Evolutionary conservation across 371 early-diverging fungal genomes (phyloP), one percentile per base, ranked within the genome.

Genomic region (Mortierella polycephala): DNA sequence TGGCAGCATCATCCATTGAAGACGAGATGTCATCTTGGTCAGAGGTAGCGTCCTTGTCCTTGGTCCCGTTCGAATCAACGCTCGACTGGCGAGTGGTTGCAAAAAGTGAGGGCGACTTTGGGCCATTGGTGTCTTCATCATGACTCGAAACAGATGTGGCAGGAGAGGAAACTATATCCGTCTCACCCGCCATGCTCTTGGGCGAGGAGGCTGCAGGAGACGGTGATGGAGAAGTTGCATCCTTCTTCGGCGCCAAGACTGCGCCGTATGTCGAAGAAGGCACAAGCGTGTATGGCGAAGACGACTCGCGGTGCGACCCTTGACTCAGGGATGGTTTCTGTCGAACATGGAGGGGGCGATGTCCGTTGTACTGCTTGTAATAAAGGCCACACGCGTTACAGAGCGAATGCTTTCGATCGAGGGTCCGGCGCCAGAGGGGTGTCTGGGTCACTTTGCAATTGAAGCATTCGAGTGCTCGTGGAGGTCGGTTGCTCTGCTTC

Each of bases 321-420:
- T 61, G 67, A n/a, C 58, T 62, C 40, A 57, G 45, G 20, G 72
- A 83, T 57, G 85, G 85, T 75, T 88, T 90, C 65, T 87, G 85
- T 12, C 88, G 88, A 40, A 88, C 83, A 66, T 85, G 83, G 39
- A 89, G 82, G 14, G 93, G 93, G 11, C 92, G 86, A 60, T 93
- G 92, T 2, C 82, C 84, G 37, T 90, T 87, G 81, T 92, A 91
- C 63, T 90, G 91, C 82, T 92, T 93, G 67, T 85, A 92, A 79
- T 92, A 94, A 8, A 93, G 83, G 16, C 92, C 93, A 73, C 95
- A 95, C 5, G 95, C 94, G 81, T 95, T 95, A 79, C 94, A 95
- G 13, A 95, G 84, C 12, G 88, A 87, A 67, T 93, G 92, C 60
- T 85, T 84, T 47, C 90, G 86, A 67, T 94, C 94, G 41, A 90